Evolutionary conservation across 2,329 filamentous ascomycete genomes (phyloP).

Genomic region (Penicillium polonicum): DNA sequence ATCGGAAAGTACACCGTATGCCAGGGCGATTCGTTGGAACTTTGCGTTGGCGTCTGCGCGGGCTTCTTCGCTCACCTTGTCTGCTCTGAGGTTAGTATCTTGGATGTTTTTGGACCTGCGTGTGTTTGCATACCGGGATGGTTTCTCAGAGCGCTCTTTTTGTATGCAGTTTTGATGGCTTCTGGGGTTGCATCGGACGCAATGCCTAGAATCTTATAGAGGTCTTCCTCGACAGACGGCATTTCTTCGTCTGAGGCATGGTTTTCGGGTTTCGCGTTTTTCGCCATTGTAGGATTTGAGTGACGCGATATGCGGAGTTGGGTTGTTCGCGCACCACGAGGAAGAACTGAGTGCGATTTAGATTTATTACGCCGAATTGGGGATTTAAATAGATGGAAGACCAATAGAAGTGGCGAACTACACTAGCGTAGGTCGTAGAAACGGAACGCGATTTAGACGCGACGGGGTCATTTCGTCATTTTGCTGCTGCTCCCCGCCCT

Average conservation of each 20-base stretch:
- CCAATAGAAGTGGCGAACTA: neutral
- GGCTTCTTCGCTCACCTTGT: constrained; percentile 70
- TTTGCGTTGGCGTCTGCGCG: constrained; percentile 72
- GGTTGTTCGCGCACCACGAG: no score
- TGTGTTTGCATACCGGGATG: constrained; percentile 66
- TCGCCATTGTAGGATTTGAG: constrained; percentile 16
- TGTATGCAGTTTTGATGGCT: constrained; percentile 86
- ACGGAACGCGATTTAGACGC: constrained; percentile 28
- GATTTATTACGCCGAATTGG: neutral
- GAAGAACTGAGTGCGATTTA: neutral
- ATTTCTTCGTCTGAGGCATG: constrained; percentile 51
- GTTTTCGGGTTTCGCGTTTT: constrained; percentile 12
- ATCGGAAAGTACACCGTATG: constrained; percentile 90
- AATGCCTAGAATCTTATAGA: constrained; percentile 77
- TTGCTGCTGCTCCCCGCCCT: constrained; percentile 25
- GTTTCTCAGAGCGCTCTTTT: constrained; percentile 81
- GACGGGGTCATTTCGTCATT: constrained; percentile 29
- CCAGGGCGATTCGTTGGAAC: constrained; percentile 90
- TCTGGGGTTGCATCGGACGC: constrained; percentile 69
- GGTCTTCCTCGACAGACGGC: constrained; percentile 42
- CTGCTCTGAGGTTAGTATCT: constrained; percentile 44
- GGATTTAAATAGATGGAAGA: neutral
- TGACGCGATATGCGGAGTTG: neutral
- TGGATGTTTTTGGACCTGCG: constrained; percentile 8
- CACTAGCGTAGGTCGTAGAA: neutral